Evolutionary conservation across 441 rosid genomes (phyloP).

Genomic region (Adansonia rubrostipa): DNA sequence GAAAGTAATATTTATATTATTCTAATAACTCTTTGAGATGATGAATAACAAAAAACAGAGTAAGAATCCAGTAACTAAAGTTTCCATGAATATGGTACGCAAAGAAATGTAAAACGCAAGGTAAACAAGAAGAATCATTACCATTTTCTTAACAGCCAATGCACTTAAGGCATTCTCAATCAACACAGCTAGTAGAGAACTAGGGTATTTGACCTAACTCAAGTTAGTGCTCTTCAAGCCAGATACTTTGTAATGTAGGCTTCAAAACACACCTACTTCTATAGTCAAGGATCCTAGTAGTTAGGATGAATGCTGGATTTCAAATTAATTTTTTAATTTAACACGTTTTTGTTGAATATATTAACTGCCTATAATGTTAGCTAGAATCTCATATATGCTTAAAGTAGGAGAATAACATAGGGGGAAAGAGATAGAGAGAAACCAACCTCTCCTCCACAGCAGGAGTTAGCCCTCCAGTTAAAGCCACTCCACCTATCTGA

Average conservation of each 20-base stretch:
- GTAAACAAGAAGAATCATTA: neutral
- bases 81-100: neutral
- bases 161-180: neutral
- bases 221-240: neutral
- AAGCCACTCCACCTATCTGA: slow-evolving; percentile 96
- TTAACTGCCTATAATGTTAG: neutral
- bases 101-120: neutral
- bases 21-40: neutral
- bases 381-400: neutral
- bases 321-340: neutral
- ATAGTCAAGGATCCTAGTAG: neutral
- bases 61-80: neutral
- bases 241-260: neutral
- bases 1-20: neutral
- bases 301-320: neutral
- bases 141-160: neutral
- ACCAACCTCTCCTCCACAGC: slow-evolving; percentile 90
- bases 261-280: neutral
- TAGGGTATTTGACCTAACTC: neutral
- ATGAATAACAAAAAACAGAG: neutral
- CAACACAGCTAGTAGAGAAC: neutral
- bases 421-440: neutral
- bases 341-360: neutral
- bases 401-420: slow-evolving; percentile 4
- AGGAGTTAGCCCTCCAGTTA: slow-evolving; percentile 74